phyloP scores from a whole-genome alignment of 1,284 basidiomycete genomes.

The Athelia sp. region DNA sequence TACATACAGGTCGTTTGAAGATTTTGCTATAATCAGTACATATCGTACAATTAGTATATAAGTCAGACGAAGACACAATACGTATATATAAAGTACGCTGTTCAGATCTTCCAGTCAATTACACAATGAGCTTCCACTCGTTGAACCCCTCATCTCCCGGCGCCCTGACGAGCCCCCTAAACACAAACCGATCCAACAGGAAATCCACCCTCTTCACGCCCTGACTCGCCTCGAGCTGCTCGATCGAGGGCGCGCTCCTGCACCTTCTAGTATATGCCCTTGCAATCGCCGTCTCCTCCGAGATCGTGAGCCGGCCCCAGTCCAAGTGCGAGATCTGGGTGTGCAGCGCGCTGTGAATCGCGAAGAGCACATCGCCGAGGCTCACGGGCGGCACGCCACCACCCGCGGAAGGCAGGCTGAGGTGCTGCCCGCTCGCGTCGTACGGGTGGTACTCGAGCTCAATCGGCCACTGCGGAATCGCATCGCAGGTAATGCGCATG shows the following conservation, averaged over 20 bases:
- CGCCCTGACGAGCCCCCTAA: slow-evolving; percentile 47
- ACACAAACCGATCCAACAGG: slow-evolving; percentile 42
- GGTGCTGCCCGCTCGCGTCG: slow-evolving; percentile 11
- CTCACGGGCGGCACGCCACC: slow-evolving; percentile 40
- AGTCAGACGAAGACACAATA: too few species aligned
- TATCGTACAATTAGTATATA: too few species aligned
- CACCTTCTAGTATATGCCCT: slow-evolving; percentile 54
- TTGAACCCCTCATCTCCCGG: slow-evolving; percentile 27
- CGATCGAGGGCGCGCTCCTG: slow-evolving; percentile 31
- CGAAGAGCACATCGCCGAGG: slow-evolving; percentile 51
- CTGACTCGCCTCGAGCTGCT: slow-evolving; percentile 38
- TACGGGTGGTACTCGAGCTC: slow-evolving; percentile 38
- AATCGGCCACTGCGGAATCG: slow-evolving; percentile 58
- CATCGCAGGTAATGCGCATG: slow-evolving; percentile 53
- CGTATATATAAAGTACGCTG: too few species aligned
- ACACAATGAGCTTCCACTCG: slow-evolving; percentile 32
- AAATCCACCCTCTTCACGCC: slow-evolving; percentile 61
- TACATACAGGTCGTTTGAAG: too few species aligned
- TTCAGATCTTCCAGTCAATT: background rate
- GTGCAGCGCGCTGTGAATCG: slow-evolving; percentile 48
- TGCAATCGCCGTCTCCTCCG: slow-evolving; percentile 39
- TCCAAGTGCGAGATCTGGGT: slow-evolving; percentile 49
- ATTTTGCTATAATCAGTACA: too few species aligned
- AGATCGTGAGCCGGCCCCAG: slow-evolving; percentile 40
- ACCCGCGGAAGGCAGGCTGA: slow-evolving; percentile 11